A percentile compares a stretch with the other conserved stretches of the same genome.
Conservation (phyloP, 371 early-diverging fungal genomes). For the Rhizopus delemar region DNA sequence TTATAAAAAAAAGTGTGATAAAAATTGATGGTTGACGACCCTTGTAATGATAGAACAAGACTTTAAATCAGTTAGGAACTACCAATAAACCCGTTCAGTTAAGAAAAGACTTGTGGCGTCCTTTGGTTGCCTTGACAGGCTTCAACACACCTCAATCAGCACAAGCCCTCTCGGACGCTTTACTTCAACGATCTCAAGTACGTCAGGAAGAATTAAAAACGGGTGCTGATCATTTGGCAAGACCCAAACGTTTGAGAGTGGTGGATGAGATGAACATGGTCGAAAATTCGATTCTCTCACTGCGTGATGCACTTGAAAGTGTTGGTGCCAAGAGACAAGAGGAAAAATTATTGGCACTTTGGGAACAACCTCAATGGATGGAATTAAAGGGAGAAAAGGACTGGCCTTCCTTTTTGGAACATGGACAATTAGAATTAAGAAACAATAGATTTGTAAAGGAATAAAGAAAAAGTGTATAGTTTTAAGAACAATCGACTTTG, state of each 20-base stretch:
- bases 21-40: not conserved
- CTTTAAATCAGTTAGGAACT: conserved; percentile 33
- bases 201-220: conserved; percentile 42
- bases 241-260: conserved; percentile 51
- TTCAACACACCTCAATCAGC: conserved; percentile 51
- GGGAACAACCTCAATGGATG: conserved; percentile 51
- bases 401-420: conserved; percentile 52
- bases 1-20: not conserved
- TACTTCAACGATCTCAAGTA: conserved; percentile 48
- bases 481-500: not conserved
- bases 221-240: conserved; percentile 37
- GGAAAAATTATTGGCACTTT: conserved; percentile 38
- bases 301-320: conserved; percentile 45
- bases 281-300: conserved; percentile 38
- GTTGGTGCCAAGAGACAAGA: conserved; percentile 24
- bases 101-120: conserved; percentile 65
- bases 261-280: conserved; percentile 45
- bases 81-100: conserved; percentile 47
- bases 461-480: not conserved
- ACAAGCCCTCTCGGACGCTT: conserved; percentile 61
- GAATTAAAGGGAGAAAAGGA: conserved; percentile 42
- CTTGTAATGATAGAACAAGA: conserved; percentile 40
- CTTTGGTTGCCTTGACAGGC: conserved; percentile 58
- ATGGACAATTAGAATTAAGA: conserved; percentile 46
- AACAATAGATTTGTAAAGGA: conserved; percentile 47